Evolutionary conservation across 1,139 yeast genomes (phyloP), one percentile per base, ranked within the genome.

Genomic region (Pichia sp.): DNA sequence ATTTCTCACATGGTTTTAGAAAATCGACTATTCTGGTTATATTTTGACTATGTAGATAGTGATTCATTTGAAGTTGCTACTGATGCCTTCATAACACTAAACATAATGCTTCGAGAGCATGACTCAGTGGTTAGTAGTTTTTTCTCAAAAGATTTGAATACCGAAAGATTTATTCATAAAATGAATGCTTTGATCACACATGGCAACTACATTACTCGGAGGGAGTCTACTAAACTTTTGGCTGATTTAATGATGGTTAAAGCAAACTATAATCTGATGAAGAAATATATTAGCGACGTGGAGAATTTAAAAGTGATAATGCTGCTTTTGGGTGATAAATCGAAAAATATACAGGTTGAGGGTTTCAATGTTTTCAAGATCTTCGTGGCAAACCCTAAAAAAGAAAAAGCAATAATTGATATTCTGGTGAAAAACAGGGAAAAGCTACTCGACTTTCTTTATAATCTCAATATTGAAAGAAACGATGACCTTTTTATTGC

Each of bases 301-400:
- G 85, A 78, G 41, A 89, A 88, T 55, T 67, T 91, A 52, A 89
- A 91, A 60, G 64, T 86, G 42, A 77, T 86, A 33, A 91, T 91
- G 98, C 71, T 84, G 31, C 64, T 88, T 45, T 67, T 91, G 52
- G 82, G 93, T 48, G 96, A 91, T 58, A 84, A 83, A 61, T 88
- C 94, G 54, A 84, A 83, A 54, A 89, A 88, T 59, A 70, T 91
- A 46, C 96, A 88, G 59, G 66, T 79, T 43, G 98, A 91, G 61
- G 91, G 95, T 4, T 91, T 91, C 58, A 91, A 91, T 53, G 82
- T 91, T 30, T 91, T 91, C 66, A 91, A 91, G 62, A 84, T 81
- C 33, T 86, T 91, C 62, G 89, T 88, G 28, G 98, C 96, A 7
- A 91, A 91, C 60, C 98, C 98, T 6, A 80, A 83, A 51, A 89